These are phyloP conservation scores for Seiridium cupressi DNA, from an alignment of 2,329 filamentous ascomycete species.

Conservation along the genomic window DNA sequence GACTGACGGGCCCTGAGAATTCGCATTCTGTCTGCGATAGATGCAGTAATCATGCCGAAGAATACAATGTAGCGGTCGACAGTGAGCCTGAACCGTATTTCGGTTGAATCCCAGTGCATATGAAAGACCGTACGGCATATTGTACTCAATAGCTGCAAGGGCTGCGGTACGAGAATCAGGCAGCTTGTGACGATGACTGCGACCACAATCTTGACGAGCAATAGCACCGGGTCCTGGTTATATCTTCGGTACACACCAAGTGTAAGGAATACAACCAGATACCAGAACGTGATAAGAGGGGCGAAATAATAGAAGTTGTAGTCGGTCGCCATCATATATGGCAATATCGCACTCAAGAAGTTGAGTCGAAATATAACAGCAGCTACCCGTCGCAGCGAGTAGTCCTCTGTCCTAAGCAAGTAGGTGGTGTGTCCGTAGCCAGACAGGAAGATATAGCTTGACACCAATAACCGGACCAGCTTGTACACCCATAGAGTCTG, in stretches of 20 bases:
- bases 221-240: constrained; percentile 40
- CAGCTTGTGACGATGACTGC: constrained; percentile 37
- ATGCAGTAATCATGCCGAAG: constrained; percentile 51
- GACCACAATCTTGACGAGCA: constrained; percentile 46
- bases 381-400: constrained; percentile 50
- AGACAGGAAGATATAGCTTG: constrained; percentile 61
- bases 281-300: constrained; percentile 61
- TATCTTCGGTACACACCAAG: constrained; percentile 37
- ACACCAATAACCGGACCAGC: constrained; percentile 50
- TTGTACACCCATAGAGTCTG: constrained; percentile 51
- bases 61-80: constrained; percentile 57
- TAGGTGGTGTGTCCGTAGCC: constrained; percentile 61
- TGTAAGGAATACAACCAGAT: constrained; percentile 53
- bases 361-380: constrained; percentile 57
- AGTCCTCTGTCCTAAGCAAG: constrained; percentile 55
- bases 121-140: constrained; percentile 39
- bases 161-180: constrained; percentile 30
- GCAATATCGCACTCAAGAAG: constrained; percentile 49
- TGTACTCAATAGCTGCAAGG: constrained; percentile 39
- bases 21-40: constrained; percentile 32
- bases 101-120: constrained; percentile 45
- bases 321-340: constrained; percentile 54
- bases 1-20: constrained; percentile 17
- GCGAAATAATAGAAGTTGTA: constrained; percentile 60
- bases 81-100: constrained; percentile 48